Evolutionary conservation across 23 red algal genomes (phyloP).

Genomic region (Gracilaria vermiculophylla): DNA sequence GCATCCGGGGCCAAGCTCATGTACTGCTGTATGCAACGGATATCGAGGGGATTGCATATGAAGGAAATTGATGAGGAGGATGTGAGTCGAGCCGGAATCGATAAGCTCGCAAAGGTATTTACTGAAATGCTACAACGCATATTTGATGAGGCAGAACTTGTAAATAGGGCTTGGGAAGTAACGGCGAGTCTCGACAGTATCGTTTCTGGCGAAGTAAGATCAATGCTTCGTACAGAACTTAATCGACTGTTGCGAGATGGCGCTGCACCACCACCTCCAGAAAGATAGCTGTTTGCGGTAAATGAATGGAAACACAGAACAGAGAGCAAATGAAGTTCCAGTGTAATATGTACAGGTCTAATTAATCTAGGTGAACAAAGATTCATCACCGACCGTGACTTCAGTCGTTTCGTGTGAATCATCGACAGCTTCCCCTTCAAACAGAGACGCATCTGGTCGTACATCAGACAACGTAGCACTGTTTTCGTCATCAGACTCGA

Average conservation of each 20-base stretch:
- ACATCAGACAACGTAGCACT: background rate
- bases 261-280: constrained; percentile 29
- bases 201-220: background rate
- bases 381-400: constrained; percentile 52
- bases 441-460: constrained; percentile 47
- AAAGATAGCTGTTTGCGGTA: background rate
- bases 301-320: background rate
- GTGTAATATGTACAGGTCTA: background rate
- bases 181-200: constrained; percentile 46
- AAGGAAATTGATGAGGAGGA: constrained; percentile 35
- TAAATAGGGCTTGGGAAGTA: constrained; percentile 50
- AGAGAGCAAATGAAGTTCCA: background rate
- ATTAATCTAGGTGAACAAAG: constrained; percentile 40
- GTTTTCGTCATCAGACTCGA: constrained; percentile 31
- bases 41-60: constrained; percentile 10
- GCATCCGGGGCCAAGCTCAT: constrained; percentile 36
- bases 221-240: constrained; percentile 35
- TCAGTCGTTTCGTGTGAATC: background rate
- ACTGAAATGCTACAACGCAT: constrained; percentile 19
- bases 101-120: constrained; percentile 18
- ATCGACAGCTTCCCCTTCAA: constrained; percentile 24
- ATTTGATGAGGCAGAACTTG: constrained; percentile 48
- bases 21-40: constrained; percentile 47
- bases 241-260: constrained; percentile 32
- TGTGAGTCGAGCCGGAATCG: background rate